These are phyloP conservation scores for Bipolaris zeicola DNA, from an alignment of 2,329 filamentous ascomycete genomes.

Conservation along the genomic window DNA sequence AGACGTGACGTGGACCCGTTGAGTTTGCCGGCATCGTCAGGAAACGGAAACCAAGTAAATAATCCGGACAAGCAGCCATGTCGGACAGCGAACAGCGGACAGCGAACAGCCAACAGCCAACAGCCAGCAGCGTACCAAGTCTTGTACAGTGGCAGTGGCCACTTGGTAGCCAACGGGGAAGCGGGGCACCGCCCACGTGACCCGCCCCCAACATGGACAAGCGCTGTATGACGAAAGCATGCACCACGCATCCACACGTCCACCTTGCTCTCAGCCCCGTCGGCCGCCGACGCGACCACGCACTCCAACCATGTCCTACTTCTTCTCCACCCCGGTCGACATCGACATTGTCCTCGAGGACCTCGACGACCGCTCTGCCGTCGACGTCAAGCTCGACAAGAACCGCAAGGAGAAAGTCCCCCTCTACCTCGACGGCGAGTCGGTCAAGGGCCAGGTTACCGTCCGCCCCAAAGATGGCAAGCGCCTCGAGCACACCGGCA, in stretches of 20 bases:
- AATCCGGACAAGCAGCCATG: slow-evolving; percentile 3
- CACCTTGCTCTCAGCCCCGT: slow-evolving; percentile 21
- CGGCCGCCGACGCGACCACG: slow-evolving; percentile 23
- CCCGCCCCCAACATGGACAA: slow-evolving; percentile 8
- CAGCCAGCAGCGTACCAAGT: no score
- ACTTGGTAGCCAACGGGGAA: slow-evolving; percentile 2
- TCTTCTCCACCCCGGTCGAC: slow-evolving; percentile 94
- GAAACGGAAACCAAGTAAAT: slow-evolving; percentile 8
- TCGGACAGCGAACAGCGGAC: not conserved
- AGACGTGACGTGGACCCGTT: slow-evolving; percentile 25
- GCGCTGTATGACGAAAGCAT: slow-evolving; percentile 11
- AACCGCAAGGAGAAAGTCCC: slow-evolving; percentile 95
- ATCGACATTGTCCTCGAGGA: slow-evolving; percentile 98
- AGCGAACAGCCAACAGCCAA: no score
- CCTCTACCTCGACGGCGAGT: slow-evolving; percentile 97
- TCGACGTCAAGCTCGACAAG: slow-evolving; percentile 98
- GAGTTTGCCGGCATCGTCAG: not conserved
- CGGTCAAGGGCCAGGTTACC: slow-evolving; percentile 94
- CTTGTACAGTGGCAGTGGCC: not conserved
- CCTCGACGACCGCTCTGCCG: slow-evolving; percentile 89
- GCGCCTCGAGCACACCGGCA: slow-evolving; percentile 94
- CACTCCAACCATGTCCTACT: slow-evolving; percentile 75
- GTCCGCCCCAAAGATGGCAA: slow-evolving; percentile 97
- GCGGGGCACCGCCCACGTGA: slow-evolving; percentile 20
- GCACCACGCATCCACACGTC: slow-evolving; percentile 7